Percentiles rank a stretch among this genome's conserved stretches.
Conservation (phyloP, 1,284 basidiomycete species). For the Ustilago xerochloae region DNA sequence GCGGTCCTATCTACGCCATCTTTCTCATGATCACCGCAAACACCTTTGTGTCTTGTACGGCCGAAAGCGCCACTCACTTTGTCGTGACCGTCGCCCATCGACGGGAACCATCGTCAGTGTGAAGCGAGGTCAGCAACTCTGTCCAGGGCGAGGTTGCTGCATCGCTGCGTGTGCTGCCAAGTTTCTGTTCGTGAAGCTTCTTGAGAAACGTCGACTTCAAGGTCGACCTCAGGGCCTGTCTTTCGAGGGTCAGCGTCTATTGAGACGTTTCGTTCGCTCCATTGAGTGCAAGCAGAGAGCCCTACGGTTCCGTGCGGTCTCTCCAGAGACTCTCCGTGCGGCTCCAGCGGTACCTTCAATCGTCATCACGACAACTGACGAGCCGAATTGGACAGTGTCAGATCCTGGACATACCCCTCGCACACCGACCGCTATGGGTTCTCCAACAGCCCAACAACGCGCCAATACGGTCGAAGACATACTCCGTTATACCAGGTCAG, state of each 20-base stretch:
- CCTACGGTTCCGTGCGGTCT: not conserved
- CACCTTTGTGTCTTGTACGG: constrained; percentile 1
- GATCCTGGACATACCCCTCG: not conserved
- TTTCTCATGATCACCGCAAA: not conserved
- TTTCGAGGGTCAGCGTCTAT: too few species aligned
- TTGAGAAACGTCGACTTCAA: not conserved
- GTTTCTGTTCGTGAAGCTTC: not conserved
- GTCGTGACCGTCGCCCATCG: not conserved
- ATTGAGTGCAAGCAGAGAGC: not conserved
- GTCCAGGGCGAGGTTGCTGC: not conserved
- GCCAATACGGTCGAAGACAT: not conserved
- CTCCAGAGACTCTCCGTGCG: not conserved
- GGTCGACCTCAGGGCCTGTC: not conserved
- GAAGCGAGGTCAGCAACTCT: not conserved
- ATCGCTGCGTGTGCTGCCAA: not conserved
- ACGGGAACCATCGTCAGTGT: not conserved
- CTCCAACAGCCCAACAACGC: not conserved
- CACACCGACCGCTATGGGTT: not conserved
- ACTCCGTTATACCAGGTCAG: not conserved
- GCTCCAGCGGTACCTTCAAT: constrained; percentile 4
- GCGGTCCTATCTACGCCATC: not conserved
- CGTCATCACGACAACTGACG: constrained; percentile 8
- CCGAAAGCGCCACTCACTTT: constrained; percentile 5
- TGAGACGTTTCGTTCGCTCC: not conserved
- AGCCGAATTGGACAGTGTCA: not conserved